Conservation (phyloP, 176 grass and related monocot genomes). For the Eragrostis curvula region DNA sequence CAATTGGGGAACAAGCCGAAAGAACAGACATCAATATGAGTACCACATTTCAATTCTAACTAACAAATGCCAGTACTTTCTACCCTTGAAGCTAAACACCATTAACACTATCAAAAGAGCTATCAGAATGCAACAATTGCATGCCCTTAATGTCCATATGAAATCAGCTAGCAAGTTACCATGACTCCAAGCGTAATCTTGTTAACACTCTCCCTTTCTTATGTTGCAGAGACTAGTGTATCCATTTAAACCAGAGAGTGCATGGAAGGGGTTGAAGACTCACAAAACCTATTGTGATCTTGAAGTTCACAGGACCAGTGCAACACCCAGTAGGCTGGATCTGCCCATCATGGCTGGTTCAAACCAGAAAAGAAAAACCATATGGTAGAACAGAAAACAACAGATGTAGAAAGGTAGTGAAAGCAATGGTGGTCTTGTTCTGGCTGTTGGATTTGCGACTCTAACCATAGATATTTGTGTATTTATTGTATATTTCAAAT, state of each 20-base stretch:
- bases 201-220: too few species aligned
- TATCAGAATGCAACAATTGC: neutral
- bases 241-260: too few species aligned
- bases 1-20: neutral
- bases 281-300: too few species aligned
- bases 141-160: neutral
- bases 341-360: too few species aligned
- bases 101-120: neutral
- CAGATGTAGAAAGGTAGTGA: neutral
- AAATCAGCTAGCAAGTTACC: neutral
- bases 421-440: too few species aligned
- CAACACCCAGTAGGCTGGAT: too few species aligned
- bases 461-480: neutral
- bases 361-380: too few species aligned
- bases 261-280: too few species aligned
- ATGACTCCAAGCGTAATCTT: neutral
- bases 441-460: constrained; percentile 2
- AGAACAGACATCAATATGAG: neutral
- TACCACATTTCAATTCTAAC: neutral
- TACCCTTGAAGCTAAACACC: neutral
- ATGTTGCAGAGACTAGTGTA: too few species aligned
- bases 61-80: neutral
- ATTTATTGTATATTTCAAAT: neutral
- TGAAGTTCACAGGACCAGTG: too few species aligned
- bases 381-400: too few species aligned